Base-by-base conservation (phyloP, 495 filamentous ascomycete genomes). In the Stereocaulon alpinum region DNA sequence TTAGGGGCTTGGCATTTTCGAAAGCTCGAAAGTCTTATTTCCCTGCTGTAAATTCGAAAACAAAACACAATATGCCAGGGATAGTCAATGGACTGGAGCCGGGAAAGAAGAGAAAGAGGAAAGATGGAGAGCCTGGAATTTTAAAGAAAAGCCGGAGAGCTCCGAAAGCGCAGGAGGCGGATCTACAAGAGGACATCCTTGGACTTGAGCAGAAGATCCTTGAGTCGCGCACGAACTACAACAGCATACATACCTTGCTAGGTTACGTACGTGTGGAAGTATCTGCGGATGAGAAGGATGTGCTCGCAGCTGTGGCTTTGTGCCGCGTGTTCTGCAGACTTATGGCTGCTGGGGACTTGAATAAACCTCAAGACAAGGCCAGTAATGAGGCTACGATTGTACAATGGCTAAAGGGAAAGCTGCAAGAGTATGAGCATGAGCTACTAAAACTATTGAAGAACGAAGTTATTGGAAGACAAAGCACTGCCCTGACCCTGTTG, bases 241-340 rank as follows among this genome's bases (percentile, higher is more conserved):
- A 98, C 75, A 90, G 93, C 64, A 94, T 96, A 66, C 83, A 84
- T 10, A 83, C 76, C 0, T 71, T 97, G 43, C 75, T 94, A 40
- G 76, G 77, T 10, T 55, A 60, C 22, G 74, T 84, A 11, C 74
- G 80, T 69, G 69, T 73, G 24, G 71, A 80, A 18, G 70, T 76
- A 6, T 63, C 72, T 0, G 40, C 68, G 11, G 66, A 69, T 14
- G 70, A 72, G 27, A 72, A 73, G 11, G 51, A 58, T 22, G 66
- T 86, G 11, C 74, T 83, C 22, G 87, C 89, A 0, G 81, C 86
- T 0, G 85, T 95, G 18, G 82, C 90, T 2, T 76, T 97, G 30
- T 97, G 91, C 68, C 83, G 91, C 61, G 85, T 91, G n/a, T 96
- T 98, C 67, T 82, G 85, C 66, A 81, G 86, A 60, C 77, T 98